Base-by-base conservation (phyloP, 805 yeast genomes). In the Candida patagonica region DNA sequence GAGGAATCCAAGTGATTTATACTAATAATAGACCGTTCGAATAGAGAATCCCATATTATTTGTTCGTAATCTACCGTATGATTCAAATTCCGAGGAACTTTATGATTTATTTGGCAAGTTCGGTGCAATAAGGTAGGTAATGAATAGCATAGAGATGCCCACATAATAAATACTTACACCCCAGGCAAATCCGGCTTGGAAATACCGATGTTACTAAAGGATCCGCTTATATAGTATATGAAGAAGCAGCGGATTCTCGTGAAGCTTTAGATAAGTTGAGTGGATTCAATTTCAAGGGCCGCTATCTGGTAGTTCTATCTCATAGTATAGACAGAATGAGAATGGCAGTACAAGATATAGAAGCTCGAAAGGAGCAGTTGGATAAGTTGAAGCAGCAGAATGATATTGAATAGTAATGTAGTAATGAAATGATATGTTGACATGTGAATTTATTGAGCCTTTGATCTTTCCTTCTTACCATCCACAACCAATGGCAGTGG, bases 61-160 rank as follows among this genome's bases (percentile, higher is more conserved):
- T 43, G 76, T 76, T 23, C 74, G 73, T 53, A 78, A 78, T 50
- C 62, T 78, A 5, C 78, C 83, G 1, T 78, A 67, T 50, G 66
- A 66, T 20, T 62, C 70, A 1, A 58, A 71, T 4, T 47, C 70
- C 0, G 62, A 59, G 3, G 70, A 73, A 27, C 56, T 78, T 25
- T 75, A 70, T 48, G 69, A 67, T 21, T 58, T 76, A 5, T 71
- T 75, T 46, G 73, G 74, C 4, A 66, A 68, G 40, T 75, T 64
- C 52, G 84, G 83, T 1, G 66, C 68, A 32, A 66, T 78, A 20
- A 62, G 56, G 55, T 53, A 40, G 16, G 46, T 27, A 16, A 21
- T 15, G 10, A 16, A 25, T 4, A 9, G 17, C 7, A 10, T 23
- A 15, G 32, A 23, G 17, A 25, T 5, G 22, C 9, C 16, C 7